Conservation (phyloP, 768 basidiomycete species). For the Coprinopsis marcescibilis region DNA sequence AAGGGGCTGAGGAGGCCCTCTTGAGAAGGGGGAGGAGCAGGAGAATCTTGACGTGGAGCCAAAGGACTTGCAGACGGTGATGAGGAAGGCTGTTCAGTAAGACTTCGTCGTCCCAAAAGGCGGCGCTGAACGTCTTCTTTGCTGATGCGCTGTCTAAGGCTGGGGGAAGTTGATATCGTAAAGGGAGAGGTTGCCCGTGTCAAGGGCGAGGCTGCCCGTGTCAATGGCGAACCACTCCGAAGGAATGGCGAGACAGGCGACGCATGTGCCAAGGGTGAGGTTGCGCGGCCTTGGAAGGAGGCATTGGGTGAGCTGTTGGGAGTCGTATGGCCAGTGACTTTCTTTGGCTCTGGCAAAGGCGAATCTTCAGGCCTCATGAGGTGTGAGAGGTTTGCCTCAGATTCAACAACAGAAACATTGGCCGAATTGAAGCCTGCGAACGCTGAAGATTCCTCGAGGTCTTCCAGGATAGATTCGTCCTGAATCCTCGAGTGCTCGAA, state of each 20-base stretch:
- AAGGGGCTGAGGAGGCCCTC: constrained; percentile 4
- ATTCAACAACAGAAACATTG: constrained; percentile 25
- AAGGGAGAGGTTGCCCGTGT: not conserved
- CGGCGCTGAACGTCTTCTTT: constrained; percentile 49
- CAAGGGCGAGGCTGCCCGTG: constrained; percentile 8
- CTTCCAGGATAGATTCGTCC: constrained; percentile 20
- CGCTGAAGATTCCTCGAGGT: constrained; percentile 15
- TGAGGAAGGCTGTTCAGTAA: constrained; percentile 31
- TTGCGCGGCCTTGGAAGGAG: not conserved
- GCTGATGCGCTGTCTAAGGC: constrained; percentile 40
- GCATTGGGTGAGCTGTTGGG: not conserved
- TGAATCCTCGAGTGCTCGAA: constrained; percentile 19
- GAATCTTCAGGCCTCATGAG: not conserved
- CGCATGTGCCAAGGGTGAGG: not conserved
- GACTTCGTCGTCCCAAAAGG: constrained; percentile 38
- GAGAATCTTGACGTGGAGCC: not conserved
- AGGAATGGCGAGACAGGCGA: constrained; percentile 4
- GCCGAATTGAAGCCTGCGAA: constrained; percentile 21
- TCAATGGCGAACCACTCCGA: constrained; percentile 11
- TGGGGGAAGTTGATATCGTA: constrained; percentile 13
- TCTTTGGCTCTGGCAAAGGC: no score
- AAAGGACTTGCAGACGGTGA: constrained; percentile 4
- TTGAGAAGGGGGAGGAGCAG: constrained; percentile 2
- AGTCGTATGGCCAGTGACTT: not conserved
- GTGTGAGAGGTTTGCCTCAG: constrained; percentile 20